Conservation (phyloP, 164 flowering plant genomes). For the Piper longum region DNA sequence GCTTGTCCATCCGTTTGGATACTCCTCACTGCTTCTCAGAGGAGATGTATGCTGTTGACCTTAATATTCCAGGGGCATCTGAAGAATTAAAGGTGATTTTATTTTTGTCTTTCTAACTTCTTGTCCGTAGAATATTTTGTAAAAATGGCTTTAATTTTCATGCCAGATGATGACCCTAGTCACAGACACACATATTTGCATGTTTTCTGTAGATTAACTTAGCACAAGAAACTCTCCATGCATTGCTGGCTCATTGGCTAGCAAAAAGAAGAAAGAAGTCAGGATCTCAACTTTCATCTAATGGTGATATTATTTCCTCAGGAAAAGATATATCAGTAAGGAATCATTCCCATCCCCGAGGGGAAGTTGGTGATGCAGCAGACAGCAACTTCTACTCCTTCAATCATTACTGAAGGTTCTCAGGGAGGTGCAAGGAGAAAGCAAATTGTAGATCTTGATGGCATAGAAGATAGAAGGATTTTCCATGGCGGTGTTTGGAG, state of each 20-base stretch:
- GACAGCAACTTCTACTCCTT: conserved; percentile 78
- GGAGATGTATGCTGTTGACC: conserved; percentile 94
- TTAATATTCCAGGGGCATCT: conserved; percentile 62
- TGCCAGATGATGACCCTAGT: background rate
- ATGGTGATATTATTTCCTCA: conserved; percentile 48
- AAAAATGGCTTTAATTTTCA: no score
- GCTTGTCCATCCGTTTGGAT: conserved; percentile 87
- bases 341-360: conserved; percentile 47
- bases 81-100: conserved; percentile 86
- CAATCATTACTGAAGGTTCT: conserved; percentile 94
- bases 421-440: conserved; percentile 98
- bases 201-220: conserved; percentile 62
- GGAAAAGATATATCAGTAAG: conserved; percentile 45
- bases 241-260: conserved; percentile 72
- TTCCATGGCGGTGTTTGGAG: conserved; percentile 96
- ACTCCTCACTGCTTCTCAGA: conserved; percentile 99
- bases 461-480: conserved; percentile 87
- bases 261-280: conserved; percentile 53
- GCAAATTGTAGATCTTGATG: conserved; percentile 80
- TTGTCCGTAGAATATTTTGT: background rate
- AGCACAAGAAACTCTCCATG: conserved; percentile 95
- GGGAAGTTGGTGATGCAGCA: conserved; percentile 55
- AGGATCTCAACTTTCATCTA: conserved; percentile 51
- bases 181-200: background rate
- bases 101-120: background rate